Base-by-base conservation (phyloP, 2,329 filamentous ascomycete species). In the Colletotrichum sp. region DNA sequence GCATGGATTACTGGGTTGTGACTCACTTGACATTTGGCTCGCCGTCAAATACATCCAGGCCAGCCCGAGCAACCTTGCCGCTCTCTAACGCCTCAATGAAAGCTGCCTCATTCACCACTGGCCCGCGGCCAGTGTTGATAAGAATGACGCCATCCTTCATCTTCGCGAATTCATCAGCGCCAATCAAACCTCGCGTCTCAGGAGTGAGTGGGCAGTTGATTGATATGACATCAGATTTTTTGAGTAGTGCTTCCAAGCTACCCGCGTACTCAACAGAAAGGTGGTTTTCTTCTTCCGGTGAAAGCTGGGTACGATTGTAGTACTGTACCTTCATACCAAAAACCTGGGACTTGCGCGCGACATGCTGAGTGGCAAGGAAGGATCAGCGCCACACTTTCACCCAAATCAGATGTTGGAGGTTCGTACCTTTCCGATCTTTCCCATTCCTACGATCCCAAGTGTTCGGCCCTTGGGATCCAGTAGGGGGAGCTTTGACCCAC, bases 101-200 rank as follows among this genome's bases (percentile, higher is more conserved):
- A 1, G 44, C 11, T 7, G 44, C 6, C n/a, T 52, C 44, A 52
- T 52, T 6, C n/a, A 22, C 44, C n/a, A 52, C 44, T 13, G 44
- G 6, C 44, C 44, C 44, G 0, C 44, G 44, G 44, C 44, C 44
- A 8, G 44, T 52, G 11, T 52, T 52, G 11, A 52, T n/a, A 13
- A 52, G 44, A 11, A 52, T 52, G 44, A 52, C 44, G 0, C 44
- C 44, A 13, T 13, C 3, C 12, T 22, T 13, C 44, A 52, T 52
- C n/a, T 22, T 52, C 5, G n/a, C 2, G 6, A 52, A 52, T 52
- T 52, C 11, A 0, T 13, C n/a, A 5, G 44, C 0, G 1, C 44
- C n/a, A 52, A 52, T 52, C 44, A 52, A 25, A 0, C 12, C 44
- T 8, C n/a, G 44, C 2, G 44, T 52, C 2, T 22, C n/a, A 0